Evolutionary conservation across 768 basidiomycete genomes (phyloP).

Genomic region (Trametes gibbosa): DNA sequence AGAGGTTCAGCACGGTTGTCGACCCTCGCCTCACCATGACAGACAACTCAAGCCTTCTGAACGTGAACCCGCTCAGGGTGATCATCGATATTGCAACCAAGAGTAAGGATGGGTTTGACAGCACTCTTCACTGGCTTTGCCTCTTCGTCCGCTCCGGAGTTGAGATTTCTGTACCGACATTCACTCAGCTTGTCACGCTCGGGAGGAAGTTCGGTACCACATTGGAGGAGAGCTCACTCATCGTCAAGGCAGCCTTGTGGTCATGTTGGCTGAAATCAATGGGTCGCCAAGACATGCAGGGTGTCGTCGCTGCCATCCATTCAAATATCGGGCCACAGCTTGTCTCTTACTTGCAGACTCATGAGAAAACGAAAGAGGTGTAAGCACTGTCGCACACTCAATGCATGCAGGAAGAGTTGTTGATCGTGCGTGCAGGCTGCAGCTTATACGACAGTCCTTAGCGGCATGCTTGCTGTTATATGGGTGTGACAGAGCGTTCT

Average conservation of each 20-base stretch:
- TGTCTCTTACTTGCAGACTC: conserved; percentile 35
- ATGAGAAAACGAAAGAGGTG: conserved; percentile 33
- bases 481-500: conserved; percentile 56
- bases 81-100: conserved; percentile 43
- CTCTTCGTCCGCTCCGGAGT: conserved; percentile 63
- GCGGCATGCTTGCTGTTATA: conserved; percentile 61
- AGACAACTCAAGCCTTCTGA: conserved; percentile 29
- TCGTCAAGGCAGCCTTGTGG: conserved; percentile 52
- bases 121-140: conserved; percentile 57
- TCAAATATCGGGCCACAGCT: conserved; percentile 40
- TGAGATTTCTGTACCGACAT: conserved; percentile 53
- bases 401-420: too few species aligned
- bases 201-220: conserved; percentile 37
- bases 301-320: conserved; percentile 48
- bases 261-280: conserved; percentile 62
- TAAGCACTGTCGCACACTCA: conserved; percentile 37
- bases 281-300: conserved; percentile 58
- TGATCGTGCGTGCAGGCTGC: neutral
- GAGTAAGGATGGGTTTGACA: conserved; percentile 42
- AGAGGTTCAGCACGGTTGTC: conserved; percentile 37
- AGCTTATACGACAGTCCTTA: conserved; percentile 57
- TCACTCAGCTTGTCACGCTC: conserved; percentile 45
- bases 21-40: conserved; percentile 32
- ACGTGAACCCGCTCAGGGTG: conserved; percentile 55
- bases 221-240: conserved; percentile 44